Percentiles rank a stretch among this genome's conserved stretches.
Evolutionary conservation across 805 yeast genomes (phyloP).

Genomic region (Ogataea nitratoaversa): DNA sequence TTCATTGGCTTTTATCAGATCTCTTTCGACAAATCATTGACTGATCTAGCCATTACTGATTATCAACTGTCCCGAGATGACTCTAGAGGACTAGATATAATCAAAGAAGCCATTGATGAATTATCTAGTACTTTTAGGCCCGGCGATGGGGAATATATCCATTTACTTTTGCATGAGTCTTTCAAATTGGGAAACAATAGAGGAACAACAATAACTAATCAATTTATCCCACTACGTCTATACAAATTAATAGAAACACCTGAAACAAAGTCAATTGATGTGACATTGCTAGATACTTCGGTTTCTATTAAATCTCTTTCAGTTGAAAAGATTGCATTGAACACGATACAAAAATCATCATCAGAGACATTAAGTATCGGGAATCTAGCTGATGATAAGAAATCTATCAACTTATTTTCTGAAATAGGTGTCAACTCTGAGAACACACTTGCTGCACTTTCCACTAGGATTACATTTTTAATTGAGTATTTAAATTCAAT

Average conservation of each 20-base stretch:
- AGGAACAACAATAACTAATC: background rate
- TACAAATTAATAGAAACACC: constrained; percentile 1
- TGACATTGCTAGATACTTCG: constrained; percentile 1
- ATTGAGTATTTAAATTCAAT: constrained; percentile 11
- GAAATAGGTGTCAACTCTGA: constrained; percentile 2
- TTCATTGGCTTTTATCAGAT: constrained; percentile 24
- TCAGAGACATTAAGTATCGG: background rate
- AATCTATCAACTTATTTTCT: background rate
- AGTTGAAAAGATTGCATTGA: constrained; percentile 14
- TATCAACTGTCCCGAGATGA: background rate
- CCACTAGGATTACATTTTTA: constrained; percentile 5
- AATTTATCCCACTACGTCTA: constrained; percentile 2
- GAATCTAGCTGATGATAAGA: background rate
- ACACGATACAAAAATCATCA: constrained; percentile 8
- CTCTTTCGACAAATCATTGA: background rate
- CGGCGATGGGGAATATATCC: background rate
- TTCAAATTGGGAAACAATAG: background rate
- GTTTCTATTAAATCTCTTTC: constrained; percentile 9
- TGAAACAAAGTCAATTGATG: background rate
- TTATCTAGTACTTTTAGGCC: too few species aligned
- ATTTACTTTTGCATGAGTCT: constrained; percentile 1
- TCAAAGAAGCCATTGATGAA: background rate
- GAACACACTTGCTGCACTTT: constrained; percentile 4
- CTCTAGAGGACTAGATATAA: background rate
- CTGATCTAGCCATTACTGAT: background rate